Base-by-base conservation (phyloP, 2,329 filamentous ascomycete species). In the Penicillium brevicompactum region DNA sequence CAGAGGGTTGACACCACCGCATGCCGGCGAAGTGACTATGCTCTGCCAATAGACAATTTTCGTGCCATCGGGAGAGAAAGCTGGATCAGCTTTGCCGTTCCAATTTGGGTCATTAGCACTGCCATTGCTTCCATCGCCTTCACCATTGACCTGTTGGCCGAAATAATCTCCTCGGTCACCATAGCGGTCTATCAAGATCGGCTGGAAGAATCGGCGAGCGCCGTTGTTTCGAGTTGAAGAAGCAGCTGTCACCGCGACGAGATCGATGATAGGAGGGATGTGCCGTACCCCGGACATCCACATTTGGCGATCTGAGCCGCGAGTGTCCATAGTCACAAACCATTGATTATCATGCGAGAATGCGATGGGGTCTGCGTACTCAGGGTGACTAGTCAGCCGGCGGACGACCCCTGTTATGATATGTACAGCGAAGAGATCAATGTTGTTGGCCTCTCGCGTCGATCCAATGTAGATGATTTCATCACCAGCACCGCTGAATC, bases 211-310 rank as follows among this genome's bases (percentile, higher is more conserved):
- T 0, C 78, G 67, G 5, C 79, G 68, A 1, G 50, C 46, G 0
- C 78, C 76, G 48, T 82, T 81, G 55, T 82, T 81, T 5, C 79
- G 74, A 2, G 70, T 75, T 1, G 76, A 78, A 0, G 76, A 69
- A 5, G 67, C 67, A 1, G 68, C 68, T 1, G 70, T 68, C 0
- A 63, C 64, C 3, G 67, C 57, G 27, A 77, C 57, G 5, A 76
- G 41, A 46, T 80, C 77, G 7, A 68, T 70, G 0, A 80, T n/a
- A 0, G 77, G 77, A 1, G 78, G 78, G 0, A 81, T 65, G 4
- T 65, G 55, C 49, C 53, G 56, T 46, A 53, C 42, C 1, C 58
- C 58, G 7, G 58, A 38, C 55, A 60, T 53, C 51, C 51, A 60
- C 58, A 60, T 60, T 30, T 60, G 52, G 13, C 58, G 58, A 11